Percentiles rank a stretch among this genome's conserved stretches.
Conservation (phyloP, 805 yeast species). For the Ogataea haglerorum region DNA sequence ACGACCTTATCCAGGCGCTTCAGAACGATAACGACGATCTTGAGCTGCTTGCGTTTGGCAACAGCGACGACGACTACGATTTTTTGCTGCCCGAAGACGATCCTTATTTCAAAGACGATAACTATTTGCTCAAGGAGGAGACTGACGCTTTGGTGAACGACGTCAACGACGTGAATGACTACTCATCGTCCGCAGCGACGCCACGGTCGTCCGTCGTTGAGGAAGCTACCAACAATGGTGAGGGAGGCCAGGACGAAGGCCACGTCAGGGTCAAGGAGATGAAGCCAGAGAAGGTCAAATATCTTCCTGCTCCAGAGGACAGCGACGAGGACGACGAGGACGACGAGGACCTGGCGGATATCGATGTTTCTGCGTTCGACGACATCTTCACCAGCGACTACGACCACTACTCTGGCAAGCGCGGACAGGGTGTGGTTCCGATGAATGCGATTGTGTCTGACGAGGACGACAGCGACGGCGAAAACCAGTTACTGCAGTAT, state of each 20-base stretch:
- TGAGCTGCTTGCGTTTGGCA: conserved; percentile 34
- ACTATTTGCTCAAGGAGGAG: conserved; percentile 38
- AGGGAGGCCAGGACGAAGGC: conserved; percentile 1
- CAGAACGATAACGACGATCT: conserved; percentile 38
- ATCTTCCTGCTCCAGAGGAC: conserved; percentile 41
- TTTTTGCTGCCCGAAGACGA: conserved; percentile 27
- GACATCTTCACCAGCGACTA: conserved; percentile 26
- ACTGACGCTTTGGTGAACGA: conserved; percentile 43
- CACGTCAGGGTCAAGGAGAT: conserved; percentile 14
- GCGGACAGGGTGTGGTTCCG: conserved; percentile 17
- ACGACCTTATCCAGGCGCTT: conserved; percentile 39
- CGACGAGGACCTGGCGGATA: conserved; percentile 32
- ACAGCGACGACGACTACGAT: conserved; percentile 34
- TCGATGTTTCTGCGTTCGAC: conserved; percentile 29
- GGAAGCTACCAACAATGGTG: conserved; percentile 1
- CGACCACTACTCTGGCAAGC: conserved; percentile 16
- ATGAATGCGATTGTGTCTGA: conserved; percentile 20
- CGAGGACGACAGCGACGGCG: conserved; percentile 22
- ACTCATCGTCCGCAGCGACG: conserved; percentile 28
- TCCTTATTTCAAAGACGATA: conserved; percentile 46
- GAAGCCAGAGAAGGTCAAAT: conserved; percentile 25
- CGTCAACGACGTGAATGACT: conserved; percentile 32
- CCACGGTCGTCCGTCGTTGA: conserved; percentile 30
- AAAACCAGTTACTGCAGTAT: conserved; percentile 64
- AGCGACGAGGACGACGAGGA: conserved; percentile 39